These are phyloP conservation scores for Macrocybe gigantea DNA, from an alignment of 768 basidiomycete species.

Conservation along the genomic window DNA sequence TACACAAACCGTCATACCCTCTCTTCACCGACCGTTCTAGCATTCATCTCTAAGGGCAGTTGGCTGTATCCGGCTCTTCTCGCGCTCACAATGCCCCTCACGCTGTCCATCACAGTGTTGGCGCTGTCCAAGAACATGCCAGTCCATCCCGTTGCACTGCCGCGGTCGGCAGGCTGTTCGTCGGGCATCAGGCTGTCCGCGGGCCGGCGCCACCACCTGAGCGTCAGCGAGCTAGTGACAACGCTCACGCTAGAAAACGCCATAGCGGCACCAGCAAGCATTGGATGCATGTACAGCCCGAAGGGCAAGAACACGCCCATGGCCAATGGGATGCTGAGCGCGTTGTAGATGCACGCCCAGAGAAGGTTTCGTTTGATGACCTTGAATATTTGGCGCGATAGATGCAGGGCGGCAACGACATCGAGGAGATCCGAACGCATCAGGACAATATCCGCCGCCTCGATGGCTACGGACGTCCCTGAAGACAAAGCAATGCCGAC, in stretches of 20 bases:
- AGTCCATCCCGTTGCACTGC: conserved; percentile 33
- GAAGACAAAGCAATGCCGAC: conserved; percentile 96
- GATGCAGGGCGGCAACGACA: conserved; percentile 93
- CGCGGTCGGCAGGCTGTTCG: conserved; percentile 16
- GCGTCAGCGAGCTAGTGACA: conserved; percentile 80
- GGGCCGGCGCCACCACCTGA: conserved; percentile 82
- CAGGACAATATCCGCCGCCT: conserved; percentile 96
- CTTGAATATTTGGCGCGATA: conserved; percentile 81
- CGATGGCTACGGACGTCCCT: conserved; percentile 95
- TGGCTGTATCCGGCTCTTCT: conserved; percentile 57
- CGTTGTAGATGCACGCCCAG: conserved; percentile 95
- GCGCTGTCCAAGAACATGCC: conserved; percentile 45
- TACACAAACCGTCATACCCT: neutral
- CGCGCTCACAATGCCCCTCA: conserved; percentile 34
- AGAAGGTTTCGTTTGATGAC: conserved; percentile 91
- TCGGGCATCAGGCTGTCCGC: conserved; percentile 64
- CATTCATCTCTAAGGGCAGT: conserved; percentile 63
- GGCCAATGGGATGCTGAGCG: conserved; percentile 91
- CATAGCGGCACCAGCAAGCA: conserved; percentile 99
- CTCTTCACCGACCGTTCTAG: conserved; percentile 10
- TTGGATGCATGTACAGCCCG: conserved; percentile 91
- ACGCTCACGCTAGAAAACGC: conserved; percentile 96
- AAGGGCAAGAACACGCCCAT: conserved; percentile 96
- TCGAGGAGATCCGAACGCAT: conserved; percentile 97
- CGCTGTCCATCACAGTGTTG: conserved; percentile 32